Percentiles rank a stretch among this genome's conserved stretches.
Conservation (phyloP, 2,329 filamentous ascomycete species). For the Thielaviopsis musarum region DNA sequence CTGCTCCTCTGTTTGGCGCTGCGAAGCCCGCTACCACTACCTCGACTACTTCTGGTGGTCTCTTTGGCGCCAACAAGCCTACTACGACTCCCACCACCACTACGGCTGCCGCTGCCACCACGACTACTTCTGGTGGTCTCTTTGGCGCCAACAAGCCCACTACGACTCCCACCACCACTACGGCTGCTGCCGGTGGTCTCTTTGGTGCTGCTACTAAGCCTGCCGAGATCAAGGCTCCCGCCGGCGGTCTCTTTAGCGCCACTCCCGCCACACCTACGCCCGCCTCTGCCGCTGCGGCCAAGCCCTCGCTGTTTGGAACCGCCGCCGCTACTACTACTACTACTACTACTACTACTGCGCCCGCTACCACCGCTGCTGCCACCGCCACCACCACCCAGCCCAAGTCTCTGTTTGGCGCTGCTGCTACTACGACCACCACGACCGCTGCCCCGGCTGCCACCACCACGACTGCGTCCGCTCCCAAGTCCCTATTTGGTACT, state of each 20-base stretch:
- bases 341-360: conserved; percentile 18
- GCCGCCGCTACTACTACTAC: conserved; percentile 2
- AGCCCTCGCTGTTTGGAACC: conserved; percentile 12
- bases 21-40: conserved; percentile 8
- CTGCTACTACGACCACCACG: conserved; percentile 5
- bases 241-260: conserved; percentile 23
- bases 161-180: conserved; percentile 9
- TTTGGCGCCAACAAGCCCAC: not conserved
- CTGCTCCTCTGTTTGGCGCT: conserved; percentile 16
- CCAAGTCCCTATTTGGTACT: conserved; percentile 2
- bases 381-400: not conserved
- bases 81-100: conserved; percentile 2
- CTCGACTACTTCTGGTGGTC: conserved; percentile 11
- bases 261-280: conserved; percentile 23
- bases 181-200: conserved; percentile 14
- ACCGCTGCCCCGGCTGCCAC: conserved; percentile 13
- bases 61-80: conserved; percentile 13
- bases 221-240: conserved; percentile 2
- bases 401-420: conserved; percentile 10
- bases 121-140: conserved; percentile 13
- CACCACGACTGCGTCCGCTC: conserved; percentile 12
- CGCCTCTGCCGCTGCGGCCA: conserved; percentile 15
- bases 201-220: conserved; percentile 9
- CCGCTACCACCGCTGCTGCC: conserved; percentile 13
- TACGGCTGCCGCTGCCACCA: not conserved